Evolutionary conservation across 1,139 yeast species (phyloP).

Genomic region (Lodderomyces parapsilosis): DNA sequence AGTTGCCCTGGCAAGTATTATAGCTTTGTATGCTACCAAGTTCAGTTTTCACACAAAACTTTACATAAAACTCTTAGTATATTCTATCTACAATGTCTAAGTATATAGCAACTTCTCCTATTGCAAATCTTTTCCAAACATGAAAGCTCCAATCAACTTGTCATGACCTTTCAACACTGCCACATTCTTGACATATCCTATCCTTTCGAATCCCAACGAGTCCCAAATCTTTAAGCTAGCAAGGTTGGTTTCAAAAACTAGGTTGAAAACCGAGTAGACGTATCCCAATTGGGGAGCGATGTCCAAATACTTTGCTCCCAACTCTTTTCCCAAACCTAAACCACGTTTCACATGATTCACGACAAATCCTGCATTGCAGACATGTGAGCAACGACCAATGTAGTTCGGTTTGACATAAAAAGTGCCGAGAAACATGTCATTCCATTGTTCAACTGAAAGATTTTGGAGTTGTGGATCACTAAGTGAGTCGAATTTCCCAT

Average conservation of each 20-base stretch:
- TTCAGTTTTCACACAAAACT: too few species aligned
- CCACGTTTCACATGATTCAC: slow-evolving; percentile 60
- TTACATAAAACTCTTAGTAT: too few species aligned
- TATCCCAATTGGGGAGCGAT: slow-evolving; percentile 76
- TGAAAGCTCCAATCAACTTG: slow-evolving; percentile 63
- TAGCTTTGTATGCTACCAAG: not conserved
- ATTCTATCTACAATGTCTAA: not conserved
- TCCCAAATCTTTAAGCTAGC: slow-evolving; percentile 79
- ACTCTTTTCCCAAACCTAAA: slow-evolving; percentile 54
- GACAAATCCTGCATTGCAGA: slow-evolving; percentile 77
- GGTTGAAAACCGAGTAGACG: slow-evolving; percentile 75
- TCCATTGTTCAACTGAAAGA: slow-evolving; percentile 32
- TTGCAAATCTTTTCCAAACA: slow-evolving; percentile 58
- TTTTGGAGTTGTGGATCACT: slow-evolving; percentile 13
- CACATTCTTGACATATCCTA: slow-evolving; percentile 66
- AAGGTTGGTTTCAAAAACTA: slow-evolving; percentile 70
- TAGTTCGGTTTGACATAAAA: slow-evolving; percentile 80
- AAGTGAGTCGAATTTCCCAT: slow-evolving; percentile 29
- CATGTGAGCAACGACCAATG: slow-evolving; percentile 72
- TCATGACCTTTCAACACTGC: slow-evolving; percentile 63
- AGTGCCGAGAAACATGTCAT: slow-evolving; percentile 54
- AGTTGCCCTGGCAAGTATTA: not conserved
- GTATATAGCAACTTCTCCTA: not conserved
- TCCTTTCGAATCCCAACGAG: slow-evolving; percentile 64
- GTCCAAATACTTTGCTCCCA: slow-evolving; percentile 59